Evolutionary conservation across 257 asterid genomes (phyloP).

Genomic region (Rehmannia glutinosa): DNA sequence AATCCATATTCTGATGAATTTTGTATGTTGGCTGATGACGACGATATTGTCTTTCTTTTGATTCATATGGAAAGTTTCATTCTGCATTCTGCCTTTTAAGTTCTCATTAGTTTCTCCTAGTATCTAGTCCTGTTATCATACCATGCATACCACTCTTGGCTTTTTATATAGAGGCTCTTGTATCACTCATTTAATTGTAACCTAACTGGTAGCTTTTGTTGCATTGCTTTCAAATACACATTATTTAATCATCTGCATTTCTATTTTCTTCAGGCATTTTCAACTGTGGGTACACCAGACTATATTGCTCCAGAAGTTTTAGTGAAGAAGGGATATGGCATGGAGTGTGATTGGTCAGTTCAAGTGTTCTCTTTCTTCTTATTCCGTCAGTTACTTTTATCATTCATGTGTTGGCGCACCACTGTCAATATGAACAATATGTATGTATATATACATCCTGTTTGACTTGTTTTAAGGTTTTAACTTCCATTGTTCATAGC

Average conservation of each 20-base stretch:
- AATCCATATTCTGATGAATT: not conserved
- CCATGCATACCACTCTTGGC: not conserved
- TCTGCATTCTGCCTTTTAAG: not conserved
- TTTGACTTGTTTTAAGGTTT: no score
- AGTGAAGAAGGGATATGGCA: conserved; percentile 93
- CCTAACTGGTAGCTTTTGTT: not conserved
- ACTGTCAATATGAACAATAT: not conserved
- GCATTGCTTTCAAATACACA: conserved; percentile 3
- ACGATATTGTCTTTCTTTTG: not conserved
- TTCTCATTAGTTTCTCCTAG: not conserved
- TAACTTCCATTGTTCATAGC: not conserved
- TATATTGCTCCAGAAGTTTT: conserved; percentile 98
- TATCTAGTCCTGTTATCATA: not conserved
- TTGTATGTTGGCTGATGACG: not conserved
- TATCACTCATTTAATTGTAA: not conserved
- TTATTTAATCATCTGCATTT: conserved; percentile 13
- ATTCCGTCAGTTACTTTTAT: not conserved
- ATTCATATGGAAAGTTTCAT: not conserved
- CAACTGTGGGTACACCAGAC: conserved; percentile 98
- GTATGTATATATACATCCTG: conserved; percentile 3
- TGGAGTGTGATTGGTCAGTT: conserved; percentile 98
- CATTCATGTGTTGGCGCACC: not conserved
- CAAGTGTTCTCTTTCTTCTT: not conserved
- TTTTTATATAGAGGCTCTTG: not conserved
- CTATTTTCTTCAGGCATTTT: conserved; percentile 72